Evolutionary conservation across 257 asterid species (phyloP).

Genomic region (Pogostemon cablin): DNA sequence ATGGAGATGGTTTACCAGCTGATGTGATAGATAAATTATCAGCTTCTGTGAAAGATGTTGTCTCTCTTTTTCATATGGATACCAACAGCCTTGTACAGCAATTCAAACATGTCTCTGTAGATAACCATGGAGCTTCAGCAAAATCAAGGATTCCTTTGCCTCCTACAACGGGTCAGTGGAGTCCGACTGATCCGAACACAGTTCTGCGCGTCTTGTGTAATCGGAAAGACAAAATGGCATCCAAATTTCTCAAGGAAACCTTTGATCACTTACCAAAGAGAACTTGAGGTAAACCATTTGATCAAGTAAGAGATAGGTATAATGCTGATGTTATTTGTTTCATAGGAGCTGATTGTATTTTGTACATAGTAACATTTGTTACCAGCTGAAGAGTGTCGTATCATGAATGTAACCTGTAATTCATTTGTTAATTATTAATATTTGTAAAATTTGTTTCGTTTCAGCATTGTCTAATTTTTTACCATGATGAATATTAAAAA

Average conservation of each 20-base stretch:
- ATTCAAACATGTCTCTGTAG: conserved; percentile 36
- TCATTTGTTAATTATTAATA: no score
- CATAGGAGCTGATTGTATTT: neutral
- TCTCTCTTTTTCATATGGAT: conserved; percentile 58
- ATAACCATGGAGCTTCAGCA: conserved; percentile 42
- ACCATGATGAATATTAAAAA: no score
- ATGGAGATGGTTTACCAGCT: conserved; percentile 86
- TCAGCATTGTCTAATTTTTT: no score
- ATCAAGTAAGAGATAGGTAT: neutral
- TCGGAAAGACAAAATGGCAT: conserved; percentile 72
- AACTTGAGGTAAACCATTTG: conserved; percentile 17
- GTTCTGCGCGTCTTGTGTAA: conserved; percentile 70
- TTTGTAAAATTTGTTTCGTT: no score
- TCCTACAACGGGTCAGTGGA: conserved; percentile 76
- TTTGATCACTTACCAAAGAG: conserved; percentile 62
- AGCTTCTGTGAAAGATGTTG: conserved; percentile 43
- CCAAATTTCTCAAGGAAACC: conserved; percentile 69
- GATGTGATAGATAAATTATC: conserved; percentile 77
- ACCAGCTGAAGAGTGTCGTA: neutral
- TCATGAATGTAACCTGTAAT: no score
- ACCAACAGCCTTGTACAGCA: conserved; percentile 64
- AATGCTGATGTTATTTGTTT: no score
- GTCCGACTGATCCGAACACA: conserved; percentile 71
- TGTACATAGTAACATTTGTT: neutral
- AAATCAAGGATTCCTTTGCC: conserved; percentile 69